Evolutionary conservation across 2,329 filamentous ascomycete genomes (phyloP).

Genomic region (Diaporthe australafricana): DNA sequence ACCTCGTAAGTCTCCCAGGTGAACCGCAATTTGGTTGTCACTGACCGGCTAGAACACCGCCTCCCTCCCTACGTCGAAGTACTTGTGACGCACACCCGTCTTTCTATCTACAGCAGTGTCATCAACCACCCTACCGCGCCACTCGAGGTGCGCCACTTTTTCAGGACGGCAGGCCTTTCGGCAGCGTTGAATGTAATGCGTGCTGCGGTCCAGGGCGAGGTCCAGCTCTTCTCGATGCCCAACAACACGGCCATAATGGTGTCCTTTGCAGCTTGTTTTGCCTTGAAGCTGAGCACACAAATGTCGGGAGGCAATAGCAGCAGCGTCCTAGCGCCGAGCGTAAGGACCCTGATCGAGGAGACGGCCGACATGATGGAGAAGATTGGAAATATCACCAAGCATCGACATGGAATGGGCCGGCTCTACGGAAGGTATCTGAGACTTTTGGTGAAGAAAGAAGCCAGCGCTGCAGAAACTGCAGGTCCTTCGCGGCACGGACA

Average conservation of each 20-base stretch:
- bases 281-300: slow-evolving; percentile 71
- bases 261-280: slow-evolving; percentile 78
- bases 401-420: slow-evolving; percentile 74
- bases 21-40: no score
- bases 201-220: slow-evolving; percentile 78
- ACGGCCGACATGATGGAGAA: slow-evolving; percentile 76
- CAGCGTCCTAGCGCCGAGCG: slow-evolving; percentile 65
- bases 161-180: slow-evolving; percentile 77
- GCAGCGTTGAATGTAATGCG: slow-evolving; percentile 81
- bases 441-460: slow-evolving; percentile 55
- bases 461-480: slow-evolving; percentile 38
- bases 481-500: slow-evolving; percentile 28
- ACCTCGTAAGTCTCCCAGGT: slow-evolving; percentile 52
- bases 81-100: slow-evolving; percentile 76
- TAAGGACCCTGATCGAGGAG: slow-evolving; percentile 74
- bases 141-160: slow-evolving; percentile 77
- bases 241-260: slow-evolving; percentile 86
- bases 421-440: slow-evolving; percentile 60
- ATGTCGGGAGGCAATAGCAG: slow-evolving; percentile 57
- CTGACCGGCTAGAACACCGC: slow-evolving; percentile 54
- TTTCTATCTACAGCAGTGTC: slow-evolving; percentile 80
- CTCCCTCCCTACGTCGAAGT: slow-evolving; percentile 82
- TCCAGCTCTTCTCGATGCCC: slow-evolving; percentile 78
- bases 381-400: slow-evolving; percentile 73
- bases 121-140: slow-evolving; percentile 81